A percentile compares a stretch with the other conserved stretches of the same genome.
phyloP scores from a whole-genome alignment of 1,139 yeast genomes.

The Debaryomyces psychrophilus region DNA sequence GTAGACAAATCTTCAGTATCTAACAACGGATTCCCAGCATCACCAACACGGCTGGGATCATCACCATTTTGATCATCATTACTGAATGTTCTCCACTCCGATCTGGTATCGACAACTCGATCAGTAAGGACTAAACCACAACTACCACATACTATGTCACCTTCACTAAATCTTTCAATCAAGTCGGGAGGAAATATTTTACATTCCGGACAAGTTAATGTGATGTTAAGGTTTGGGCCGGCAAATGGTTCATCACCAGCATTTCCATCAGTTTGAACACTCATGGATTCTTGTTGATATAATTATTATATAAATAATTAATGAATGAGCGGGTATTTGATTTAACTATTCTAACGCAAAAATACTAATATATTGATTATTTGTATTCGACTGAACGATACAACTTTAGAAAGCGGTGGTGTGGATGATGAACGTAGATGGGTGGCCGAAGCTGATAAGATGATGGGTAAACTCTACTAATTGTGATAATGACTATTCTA shows the following conservation, averaged over 20 bases:
- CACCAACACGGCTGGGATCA: conserved; percentile 99
- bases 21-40: conserved; percentile 91
- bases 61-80: conserved; percentile 98
- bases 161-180: conserved; percentile 93
- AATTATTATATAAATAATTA: conserved; percentile 11
- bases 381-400: conserved; percentile 18
- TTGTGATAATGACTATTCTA: not conserved
- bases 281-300: conserved; percentile 13
- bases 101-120: conserved; percentile 89
- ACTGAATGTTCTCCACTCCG: conserved; percentile 98
- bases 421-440: conserved; percentile 1
- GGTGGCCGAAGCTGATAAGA: conserved; percentile 6
- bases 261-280: conserved; percentile 19
- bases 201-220: conserved; percentile 94
- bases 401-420: conserved; percentile 11
- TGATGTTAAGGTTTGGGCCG: conserved; percentile 83
- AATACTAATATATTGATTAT: conserved; percentile 3
- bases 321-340: conserved; percentile 7
- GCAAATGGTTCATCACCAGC: conserved; percentile 35
- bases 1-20: conserved; percentile 94
- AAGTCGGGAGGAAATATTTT: conserved; percentile 94
- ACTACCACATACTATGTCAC: conserved; percentile 95
- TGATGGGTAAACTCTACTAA: not conserved
- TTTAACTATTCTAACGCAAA: conserved; percentile 6
- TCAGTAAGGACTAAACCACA: conserved; percentile 95